phyloP scores from a whole-genome alignment of 2,329 filamentous ascomycete genomes.

The Epicoccum sorghinum region DNA sequence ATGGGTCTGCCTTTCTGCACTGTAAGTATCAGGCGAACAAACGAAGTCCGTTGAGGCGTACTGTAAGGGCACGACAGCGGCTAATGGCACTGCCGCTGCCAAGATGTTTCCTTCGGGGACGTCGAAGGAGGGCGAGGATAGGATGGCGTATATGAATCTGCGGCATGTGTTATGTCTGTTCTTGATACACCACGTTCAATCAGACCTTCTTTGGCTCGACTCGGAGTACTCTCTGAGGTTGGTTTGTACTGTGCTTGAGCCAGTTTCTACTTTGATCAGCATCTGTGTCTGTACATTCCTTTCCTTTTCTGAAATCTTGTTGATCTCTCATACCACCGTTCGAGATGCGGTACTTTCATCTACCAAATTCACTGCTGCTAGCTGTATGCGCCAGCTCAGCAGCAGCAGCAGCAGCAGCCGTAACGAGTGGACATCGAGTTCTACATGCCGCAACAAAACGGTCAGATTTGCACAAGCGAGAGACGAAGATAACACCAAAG shows the following conservation, averaged over 20 bases:
- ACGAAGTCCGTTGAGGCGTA: slow-evolving; percentile 9
- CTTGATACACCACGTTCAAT: no score
- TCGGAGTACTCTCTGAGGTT: not conserved
- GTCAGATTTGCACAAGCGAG: slow-evolving; percentile 33
- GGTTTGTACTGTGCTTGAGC: not conserved
- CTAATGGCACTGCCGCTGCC: slow-evolving; percentile 1
- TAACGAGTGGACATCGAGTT: slow-evolving; percentile 17
- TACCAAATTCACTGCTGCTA: slow-evolving; percentile 1
- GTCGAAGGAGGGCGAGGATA: not conserved
- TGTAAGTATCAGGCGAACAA: not conserved
- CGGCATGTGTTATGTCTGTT: not conserved
- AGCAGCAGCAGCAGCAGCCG: slow-evolving; percentile 12
- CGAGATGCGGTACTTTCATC: slow-evolving; percentile 1
- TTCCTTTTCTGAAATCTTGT: not conserved
- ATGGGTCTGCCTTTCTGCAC: slow-evolving; percentile 1
- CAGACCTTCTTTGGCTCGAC: no score
- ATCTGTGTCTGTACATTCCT: not conserved
- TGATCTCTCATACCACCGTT: not conserved
- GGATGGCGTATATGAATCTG: not conserved
- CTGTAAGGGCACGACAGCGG: not conserved
- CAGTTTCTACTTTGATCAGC: not conserved
- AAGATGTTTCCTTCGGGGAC: not conserved
- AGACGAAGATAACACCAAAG: slow-evolving; percentile 32
- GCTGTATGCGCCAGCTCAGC: not conserved
- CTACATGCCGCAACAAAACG: slow-evolving; percentile 42